These are phyloP conservation scores for Spathaspora gorwiae DNA, from an alignment of 805 yeast genomes.

Conservation along the genomic window DNA sequence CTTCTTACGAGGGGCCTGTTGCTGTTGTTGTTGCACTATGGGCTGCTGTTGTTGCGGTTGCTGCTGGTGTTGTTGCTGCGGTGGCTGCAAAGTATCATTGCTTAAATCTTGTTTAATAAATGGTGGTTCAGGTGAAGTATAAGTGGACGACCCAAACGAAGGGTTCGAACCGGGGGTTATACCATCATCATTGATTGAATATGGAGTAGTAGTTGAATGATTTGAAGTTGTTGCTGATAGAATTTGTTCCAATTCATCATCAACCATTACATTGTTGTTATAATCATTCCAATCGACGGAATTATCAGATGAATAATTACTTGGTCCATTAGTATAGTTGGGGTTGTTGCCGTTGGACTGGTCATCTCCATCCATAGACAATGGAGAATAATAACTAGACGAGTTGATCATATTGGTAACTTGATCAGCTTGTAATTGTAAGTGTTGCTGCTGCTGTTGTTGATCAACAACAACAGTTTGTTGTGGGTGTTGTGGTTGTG, in stretches of 20 bases:
- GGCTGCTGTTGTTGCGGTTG: not conserved
- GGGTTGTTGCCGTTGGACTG: conserved; percentile 1
- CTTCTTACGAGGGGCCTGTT: not conserved
- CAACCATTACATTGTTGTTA: not conserved
- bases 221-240: conserved; percentile 2
- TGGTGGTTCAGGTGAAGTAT: conserved; percentile 16
- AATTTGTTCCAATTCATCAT: conserved; percentile 1
- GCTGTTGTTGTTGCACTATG: not conserved
- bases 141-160: conserved; percentile 8
- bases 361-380: conserved; percentile 5
- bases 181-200: conserved; percentile 4
- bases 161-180: conserved; percentile 5
- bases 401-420: not conserved
- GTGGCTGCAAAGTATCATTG: not conserved
- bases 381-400: conserved; percentile 2
- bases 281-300: conserved; percentile 2
- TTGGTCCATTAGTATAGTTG: conserved; percentile 4
- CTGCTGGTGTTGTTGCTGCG: not conserved
- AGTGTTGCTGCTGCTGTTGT: not conserved
- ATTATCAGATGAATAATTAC: not conserved
- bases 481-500: not conserved
- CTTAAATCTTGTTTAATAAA: conserved; percentile 1
- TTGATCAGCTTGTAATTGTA: not conserved
- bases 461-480: no score
- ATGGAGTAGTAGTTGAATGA: conserved; percentile 6